A percentile compares a stretch with the other conserved stretches of the same genome.
phyloP scores from a whole-genome alignment of 305 asterid species.

The Ajuga reptans region DNA sequence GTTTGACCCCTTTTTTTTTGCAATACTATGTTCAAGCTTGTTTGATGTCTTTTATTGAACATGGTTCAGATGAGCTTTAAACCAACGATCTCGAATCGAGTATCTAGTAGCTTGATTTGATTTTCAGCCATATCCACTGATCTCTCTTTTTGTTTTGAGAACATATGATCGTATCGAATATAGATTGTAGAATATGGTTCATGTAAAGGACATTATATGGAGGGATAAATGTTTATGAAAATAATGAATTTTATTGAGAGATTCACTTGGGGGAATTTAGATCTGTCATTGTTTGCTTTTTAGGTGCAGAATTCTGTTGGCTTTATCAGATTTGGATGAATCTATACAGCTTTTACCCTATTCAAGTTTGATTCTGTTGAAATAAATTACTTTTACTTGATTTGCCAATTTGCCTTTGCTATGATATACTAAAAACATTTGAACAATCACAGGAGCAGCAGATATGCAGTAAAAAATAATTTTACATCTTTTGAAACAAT shows the following conservation, averaged over 20 bases:
- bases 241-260: no score
- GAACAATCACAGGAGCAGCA: background rate
- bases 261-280: constrained; percentile 10
- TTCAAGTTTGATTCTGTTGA: constrained; percentile 9
- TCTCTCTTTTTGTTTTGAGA: background rate
- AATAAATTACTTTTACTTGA: constrained; percentile 2
- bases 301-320: constrained; percentile 9
- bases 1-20: no score
- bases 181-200: no score
- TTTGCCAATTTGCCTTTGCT: background rate
- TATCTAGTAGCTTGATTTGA: no score
- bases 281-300: constrained; percentile 10
- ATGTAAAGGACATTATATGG: background rate
- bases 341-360: background rate
- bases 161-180: background rate
- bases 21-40: no score
- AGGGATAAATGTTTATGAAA: no score
- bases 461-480: background rate
- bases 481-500: no score
- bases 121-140: no score
- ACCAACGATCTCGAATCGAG: no score
- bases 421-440: background rate
- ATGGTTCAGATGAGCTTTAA: no score
- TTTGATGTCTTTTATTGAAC: no score
- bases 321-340: background rate